Percentiles rank a stretch among this genome's conserved stretches.
Conservation (phyloP, 1,284 basidiomycete species). For the Naganishia sp. region DNA sequence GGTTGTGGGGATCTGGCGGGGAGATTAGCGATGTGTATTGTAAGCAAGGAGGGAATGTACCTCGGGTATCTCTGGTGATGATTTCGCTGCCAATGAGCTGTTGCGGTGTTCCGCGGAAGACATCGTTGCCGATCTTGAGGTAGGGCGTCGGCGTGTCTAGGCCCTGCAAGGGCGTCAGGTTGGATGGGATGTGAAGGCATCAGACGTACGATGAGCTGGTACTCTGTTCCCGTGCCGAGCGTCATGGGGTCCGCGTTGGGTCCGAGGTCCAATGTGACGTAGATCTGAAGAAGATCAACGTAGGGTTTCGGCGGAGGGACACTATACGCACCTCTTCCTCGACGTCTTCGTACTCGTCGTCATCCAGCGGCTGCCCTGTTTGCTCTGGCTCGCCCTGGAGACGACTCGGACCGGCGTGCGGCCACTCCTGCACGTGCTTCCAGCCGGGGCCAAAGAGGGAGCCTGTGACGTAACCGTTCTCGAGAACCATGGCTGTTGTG, state of each 20-base stretch:
- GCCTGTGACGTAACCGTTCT: conserved; percentile 12
- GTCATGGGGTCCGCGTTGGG: conserved; percentile 27
- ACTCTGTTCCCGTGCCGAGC: conserved; percentile 26
- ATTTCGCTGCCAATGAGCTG: conserved; percentile 32
- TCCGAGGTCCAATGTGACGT: conserved; percentile 32
- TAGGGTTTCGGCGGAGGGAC: not conserved
- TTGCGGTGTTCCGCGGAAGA: conserved; percentile 30
- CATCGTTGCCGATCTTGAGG: conserved; percentile 32
- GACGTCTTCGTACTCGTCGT: conserved; percentile 26
- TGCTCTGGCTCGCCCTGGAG: conserved; percentile 8
- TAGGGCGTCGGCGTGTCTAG: conserved; percentile 33
- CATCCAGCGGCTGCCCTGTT: not conserved
- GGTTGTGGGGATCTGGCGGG: conserved; percentile 26
- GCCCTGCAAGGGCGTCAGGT: conserved; percentile 19
- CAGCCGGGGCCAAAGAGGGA: conserved; percentile 25
- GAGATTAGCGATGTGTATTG: too few species aligned
- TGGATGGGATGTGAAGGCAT: not conserved
- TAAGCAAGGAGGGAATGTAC: not conserved
- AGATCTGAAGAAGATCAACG: conserved; percentile 5
- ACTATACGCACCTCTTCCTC: conserved; percentile 26
- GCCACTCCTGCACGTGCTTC: conserved; percentile 28
- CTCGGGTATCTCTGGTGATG: conserved; percentile 26
- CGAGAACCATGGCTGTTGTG: not conserved
- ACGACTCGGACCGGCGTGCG: conserved; percentile 13
- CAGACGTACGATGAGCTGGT: conserved; percentile 31